phyloP scores from a whole-genome alignment of 768 basidiomycete species.

The Boletus rex-veris region DNA sequence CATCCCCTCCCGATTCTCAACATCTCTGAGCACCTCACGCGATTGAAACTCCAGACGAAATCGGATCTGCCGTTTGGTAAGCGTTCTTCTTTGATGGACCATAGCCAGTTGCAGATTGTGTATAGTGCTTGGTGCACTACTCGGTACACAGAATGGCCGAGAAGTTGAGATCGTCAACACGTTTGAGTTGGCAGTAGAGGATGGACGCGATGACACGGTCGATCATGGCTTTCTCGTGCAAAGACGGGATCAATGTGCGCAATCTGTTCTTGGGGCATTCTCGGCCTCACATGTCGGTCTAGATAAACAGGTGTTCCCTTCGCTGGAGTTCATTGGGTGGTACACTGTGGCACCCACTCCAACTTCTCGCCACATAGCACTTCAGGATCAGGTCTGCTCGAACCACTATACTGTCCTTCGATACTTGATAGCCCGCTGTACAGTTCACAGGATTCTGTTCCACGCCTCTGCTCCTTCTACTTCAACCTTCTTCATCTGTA shows the following conservation, averaged over 20 bases:
- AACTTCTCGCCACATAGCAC: constrained; percentile 66
- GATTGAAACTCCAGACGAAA: constrained; percentile 72
- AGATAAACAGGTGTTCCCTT: constrained; percentile 99
- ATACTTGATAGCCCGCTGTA: not conserved
- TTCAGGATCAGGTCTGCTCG: constrained; percentile 76
- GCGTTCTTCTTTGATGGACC: constrained; percentile 15
- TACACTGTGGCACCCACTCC: constrained; percentile 84
- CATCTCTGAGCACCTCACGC: constrained; percentile 92
- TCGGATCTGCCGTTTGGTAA: constrained; percentile 62
- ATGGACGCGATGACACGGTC: constrained; percentile 53
- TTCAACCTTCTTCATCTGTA: constrained; percentile 52
- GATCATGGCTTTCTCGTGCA: constrained; percentile 81
- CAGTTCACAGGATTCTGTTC: constrained; percentile 86
- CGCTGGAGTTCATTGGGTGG: constrained; percentile 97
- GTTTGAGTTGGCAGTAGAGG: constrained; percentile 77
- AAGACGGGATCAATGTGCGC: constrained; percentile 83
- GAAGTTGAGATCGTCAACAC: constrained; percentile 97
- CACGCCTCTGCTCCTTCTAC: constrained; percentile 82
- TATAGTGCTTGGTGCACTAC: constrained; percentile 85
- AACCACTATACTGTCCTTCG: not conserved
- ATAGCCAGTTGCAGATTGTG: not conserved
- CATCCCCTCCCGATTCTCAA: constrained; percentile 96
- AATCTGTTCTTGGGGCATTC: not conserved
- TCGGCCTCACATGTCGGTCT: constrained; percentile 10
- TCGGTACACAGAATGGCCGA: constrained; percentile 91